A percentile compares a stretch with the other conserved stretches of the same genome.
phyloP scores from a whole-genome alignment of 192 early-diverging fungal species.

The Coemansia sp. region DNA sequence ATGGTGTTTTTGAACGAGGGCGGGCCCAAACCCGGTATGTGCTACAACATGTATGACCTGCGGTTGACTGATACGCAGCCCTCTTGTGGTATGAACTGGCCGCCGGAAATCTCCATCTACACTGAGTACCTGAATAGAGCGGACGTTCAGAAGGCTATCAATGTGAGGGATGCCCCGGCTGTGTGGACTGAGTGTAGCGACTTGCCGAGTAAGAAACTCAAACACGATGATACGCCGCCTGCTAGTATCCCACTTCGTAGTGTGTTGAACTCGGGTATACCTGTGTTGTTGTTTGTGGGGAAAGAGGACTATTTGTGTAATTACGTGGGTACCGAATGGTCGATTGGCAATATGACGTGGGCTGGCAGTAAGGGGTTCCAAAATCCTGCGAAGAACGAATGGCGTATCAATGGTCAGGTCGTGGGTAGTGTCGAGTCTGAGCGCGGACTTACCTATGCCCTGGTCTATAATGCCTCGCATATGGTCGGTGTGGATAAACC shows the following conservation, averaged over 20 bases:
- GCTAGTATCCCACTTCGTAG: constrained; percentile 53
- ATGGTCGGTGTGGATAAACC: constrained; percentile 74
- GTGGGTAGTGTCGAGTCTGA: constrained; percentile 58
- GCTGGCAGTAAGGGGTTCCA: constrained; percentile 59
- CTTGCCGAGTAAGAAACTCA: constrained; percentile 36
- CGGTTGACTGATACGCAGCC: constrained; percentile 62
- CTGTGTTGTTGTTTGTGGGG: constrained; percentile 66
- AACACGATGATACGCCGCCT: constrained; percentile 49
- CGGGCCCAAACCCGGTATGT: constrained; percentile 47
- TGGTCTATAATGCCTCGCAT: constrained; percentile 65
- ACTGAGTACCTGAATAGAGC: constrained; percentile 54
- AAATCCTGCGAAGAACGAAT: constrained; percentile 23
- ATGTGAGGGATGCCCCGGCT: constrained; percentile 35
- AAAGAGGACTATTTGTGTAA: constrained; percentile 77
- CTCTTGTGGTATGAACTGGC: constrained; percentile 67
- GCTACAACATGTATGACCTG: constrained; percentile 77
- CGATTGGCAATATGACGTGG: constrained; percentile 67
- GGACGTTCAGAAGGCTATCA: constrained; percentile 60
- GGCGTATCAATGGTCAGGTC: constrained; percentile 53
- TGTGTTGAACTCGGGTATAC: constrained; percentile 45
- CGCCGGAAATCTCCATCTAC: constrained; percentile 44
- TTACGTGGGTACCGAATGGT: constrained; percentile 63
- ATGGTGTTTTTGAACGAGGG: constrained; percentile 39
- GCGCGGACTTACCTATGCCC: constrained; percentile 65
- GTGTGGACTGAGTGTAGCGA: constrained; percentile 68